Conservation (phyloP, 768 basidiomycete species). For the Naganishia vaughanmartiniae region DNA sequence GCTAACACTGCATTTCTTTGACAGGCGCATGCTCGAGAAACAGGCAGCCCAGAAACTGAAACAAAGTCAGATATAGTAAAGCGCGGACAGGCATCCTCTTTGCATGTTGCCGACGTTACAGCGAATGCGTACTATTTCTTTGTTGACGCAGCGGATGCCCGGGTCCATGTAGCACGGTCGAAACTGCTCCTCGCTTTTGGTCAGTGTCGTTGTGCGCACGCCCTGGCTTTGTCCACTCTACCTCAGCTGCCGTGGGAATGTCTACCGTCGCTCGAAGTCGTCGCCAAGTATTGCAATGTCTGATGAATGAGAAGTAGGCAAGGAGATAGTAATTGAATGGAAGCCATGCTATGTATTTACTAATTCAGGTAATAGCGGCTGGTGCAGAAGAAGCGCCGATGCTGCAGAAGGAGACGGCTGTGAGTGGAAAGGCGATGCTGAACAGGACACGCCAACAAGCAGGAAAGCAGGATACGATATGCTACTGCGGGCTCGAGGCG, state of each 20-base stretch:
- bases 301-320: slow-evolving; percentile 12
- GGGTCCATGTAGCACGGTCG: too few species aligned
- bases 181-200: too few species aligned
- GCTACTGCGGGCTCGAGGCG: slow-evolving; percentile 28
- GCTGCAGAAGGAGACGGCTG: background rate
- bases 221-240: too few species aligned
- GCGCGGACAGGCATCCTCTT: background rate
- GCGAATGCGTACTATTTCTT: background rate
- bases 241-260: slow-evolving; percentile 38
- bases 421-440: background rate
- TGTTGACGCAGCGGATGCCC: background rate
- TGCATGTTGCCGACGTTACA: background rate
- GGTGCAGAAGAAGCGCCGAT: background rate
- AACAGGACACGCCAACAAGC: background rate
- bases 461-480: background rate
- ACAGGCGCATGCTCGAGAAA: background rate
- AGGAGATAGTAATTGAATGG: slow-evolving; percentile 34
- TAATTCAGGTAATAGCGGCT: too few species aligned
- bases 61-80: background rate
- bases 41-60: slow-evolving; percentile 5
- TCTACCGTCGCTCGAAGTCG: slow-evolving; percentile 45
- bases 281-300: background rate
- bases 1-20: background rate
- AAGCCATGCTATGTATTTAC: slow-evolving; percentile 32
- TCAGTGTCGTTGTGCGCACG: too few species aligned